These are phyloP conservation scores for Platanthera guangdongensis DNA, from an alignment of 106 monocot genomes.

Conservation along the genomic window DNA sequence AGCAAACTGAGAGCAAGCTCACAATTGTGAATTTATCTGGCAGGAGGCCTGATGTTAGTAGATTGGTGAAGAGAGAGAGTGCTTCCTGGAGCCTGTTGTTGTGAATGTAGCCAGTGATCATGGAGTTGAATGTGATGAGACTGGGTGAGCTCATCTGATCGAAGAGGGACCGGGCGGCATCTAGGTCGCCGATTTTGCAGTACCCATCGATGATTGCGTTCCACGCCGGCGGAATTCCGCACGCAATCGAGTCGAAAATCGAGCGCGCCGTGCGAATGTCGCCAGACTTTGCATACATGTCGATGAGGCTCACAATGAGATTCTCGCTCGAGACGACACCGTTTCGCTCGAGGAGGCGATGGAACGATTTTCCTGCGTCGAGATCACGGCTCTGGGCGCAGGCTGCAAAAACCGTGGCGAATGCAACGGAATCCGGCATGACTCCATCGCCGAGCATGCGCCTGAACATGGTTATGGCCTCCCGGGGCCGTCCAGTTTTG, in stretches of 20 bases:
- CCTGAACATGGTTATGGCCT: slow-evolving; percentile 36
- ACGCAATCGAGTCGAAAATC: slow-evolving; percentile 31
- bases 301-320: slow-evolving; percentile 42
- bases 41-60: slow-evolving; percentile 24
- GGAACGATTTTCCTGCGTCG: slow-evolving; percentile 39
- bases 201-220: slow-evolving; percentile 76
- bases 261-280: slow-evolving; percentile 34
- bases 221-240: slow-evolving; percentile 34
- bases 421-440: slow-evolving; percentile 36
- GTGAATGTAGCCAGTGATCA: slow-evolving; percentile 68
- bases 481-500: slow-evolving; percentile 15
- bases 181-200: slow-evolving; percentile 55
- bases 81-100: slow-evolving; percentile 44
- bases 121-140: slow-evolving; percentile 60
- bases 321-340: slow-evolving; percentile 26
- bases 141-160: slow-evolving; percentile 38
- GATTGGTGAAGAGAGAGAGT: slow-evolving; percentile 30
- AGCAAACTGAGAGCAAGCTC: slow-evolving; percentile 52
- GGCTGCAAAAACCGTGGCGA: slow-evolving; percentile 41
- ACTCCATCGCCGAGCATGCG: slow-evolving; percentile 38
- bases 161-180: slow-evolving; percentile 43
- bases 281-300: slow-evolving; percentile 71
- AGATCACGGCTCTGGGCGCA: slow-evolving; percentile 46
- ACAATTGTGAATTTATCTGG: slow-evolving; percentile 66
- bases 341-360: slow-evolving; percentile 16